phyloP scores from a whole-genome alignment of 768 basidiomycete species.

The Pholiota microspora region DNA sequence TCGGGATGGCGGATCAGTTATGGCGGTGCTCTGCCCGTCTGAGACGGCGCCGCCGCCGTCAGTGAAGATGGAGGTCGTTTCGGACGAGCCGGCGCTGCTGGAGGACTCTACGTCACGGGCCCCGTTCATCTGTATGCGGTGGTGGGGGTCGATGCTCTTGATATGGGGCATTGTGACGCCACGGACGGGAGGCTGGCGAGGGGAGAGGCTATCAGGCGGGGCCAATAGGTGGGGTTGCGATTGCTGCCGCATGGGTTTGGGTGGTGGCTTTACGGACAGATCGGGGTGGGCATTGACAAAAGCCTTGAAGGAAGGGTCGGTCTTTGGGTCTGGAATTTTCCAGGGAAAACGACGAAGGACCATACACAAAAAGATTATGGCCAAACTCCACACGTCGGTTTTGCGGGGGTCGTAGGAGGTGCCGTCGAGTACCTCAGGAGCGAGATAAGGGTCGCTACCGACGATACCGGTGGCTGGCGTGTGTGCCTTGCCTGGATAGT shows the following conservation, averaged over 20 bases:
- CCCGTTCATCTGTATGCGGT: constrained; percentile 26
- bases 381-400: constrained; percentile 98
- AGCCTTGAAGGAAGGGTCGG: constrained; percentile 86
- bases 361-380: constrained; percentile 99
- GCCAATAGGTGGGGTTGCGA: constrained; percentile 5
- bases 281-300: constrained; percentile 95
- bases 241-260: constrained; percentile 26
- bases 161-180: constrained; percentile 35
- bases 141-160: neutral
- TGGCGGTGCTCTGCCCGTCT: constrained; percentile 42
- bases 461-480: constrained; percentile 87
- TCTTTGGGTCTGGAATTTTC: constrained; percentile 96
- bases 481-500: constrained; percentile 89
- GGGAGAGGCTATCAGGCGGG: neutral
- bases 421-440: constrained; percentile 86
- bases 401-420: constrained; percentile 92
- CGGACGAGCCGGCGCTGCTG: constrained; percentile 37
- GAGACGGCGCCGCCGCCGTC: constrained; percentile 17
- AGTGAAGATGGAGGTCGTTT: constrained; percentile 44
- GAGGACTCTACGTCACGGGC: constrained; percentile 33
- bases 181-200: constrained; percentile 25
- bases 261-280: constrained; percentile 51
- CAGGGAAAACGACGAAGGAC: constrained; percentile 95
- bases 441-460: constrained; percentile 97
- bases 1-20: constrained; percentile 49